Evolutionary conservation across 2,329 filamentous ascomycete genomes (phyloP), one percentile per base, ranked within the genome.

Genomic region (Xylariaceae sp.): DNA sequence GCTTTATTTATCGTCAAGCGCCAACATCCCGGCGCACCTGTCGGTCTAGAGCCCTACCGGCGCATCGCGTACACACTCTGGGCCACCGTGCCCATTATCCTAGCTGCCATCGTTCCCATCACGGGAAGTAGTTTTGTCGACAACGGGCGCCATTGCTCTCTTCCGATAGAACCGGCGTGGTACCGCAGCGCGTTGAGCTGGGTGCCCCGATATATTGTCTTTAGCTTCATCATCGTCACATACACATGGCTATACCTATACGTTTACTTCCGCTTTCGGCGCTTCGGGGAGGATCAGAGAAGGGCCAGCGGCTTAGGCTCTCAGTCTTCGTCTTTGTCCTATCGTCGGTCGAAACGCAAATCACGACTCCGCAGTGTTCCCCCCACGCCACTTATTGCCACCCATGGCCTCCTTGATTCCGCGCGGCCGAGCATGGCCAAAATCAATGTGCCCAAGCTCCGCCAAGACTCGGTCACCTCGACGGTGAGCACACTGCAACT

Each of bases 171-270:
- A 3, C 87, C 88, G 0, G 80, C 81, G 58, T 93, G 90, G 90
- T 87, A 88, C 61, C 80, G 86, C 39, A 75, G 88, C 14, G 85
- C 82, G 0, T 76, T 93, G 2, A 83, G 83, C 55, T 94, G 90
- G 90, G 80, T 90, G 6, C 90, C 90, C 31, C 82, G 90, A 46
- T 92, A 92, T 62, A 63, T 90, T 31, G 86, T 92, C 48, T 84
- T 89, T 62, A 67, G 81, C 7, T 75, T 82, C 23, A 88, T 93
- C 61, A 74, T 91, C 29, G 71, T 78, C 24, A 82, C 90, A 2
- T 91, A 91, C 45, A 75, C 83, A 21, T 83, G 82, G 6, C 87
- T 92, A n/a, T 92, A 92, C 69, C 68, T 84, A 9, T 89, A 91
- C 62, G 85, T 92, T 6, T 74, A 76, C 17, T 71, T 75, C 9